Base-by-base conservation (phyloP, 169 alveolate genomes). In the Plasmodium vivax region DNA sequence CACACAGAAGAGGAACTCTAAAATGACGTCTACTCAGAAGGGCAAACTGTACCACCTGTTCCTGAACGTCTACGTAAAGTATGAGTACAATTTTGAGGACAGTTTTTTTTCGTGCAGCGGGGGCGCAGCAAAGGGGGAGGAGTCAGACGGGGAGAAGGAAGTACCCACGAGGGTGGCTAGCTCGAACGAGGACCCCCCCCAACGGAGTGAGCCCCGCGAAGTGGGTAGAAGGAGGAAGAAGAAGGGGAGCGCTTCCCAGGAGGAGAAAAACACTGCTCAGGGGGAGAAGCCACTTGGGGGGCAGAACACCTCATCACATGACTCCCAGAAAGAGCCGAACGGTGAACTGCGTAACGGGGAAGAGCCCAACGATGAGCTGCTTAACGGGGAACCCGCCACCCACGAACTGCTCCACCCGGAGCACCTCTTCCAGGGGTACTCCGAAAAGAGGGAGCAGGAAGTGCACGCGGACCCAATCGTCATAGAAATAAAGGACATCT, bases 61-160 rank as follows among this genome's bases (percentile, higher is more conserved):
- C 79, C 84, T 92, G 34, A 92, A 92, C 47, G 71, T 92, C 62
- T 92, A 92, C 72, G 68, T 92, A 92, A 92, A 92, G 77, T 92
- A 92, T 72, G 95, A 92, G 54, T 92, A 82, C 38, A 83, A 81
- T 30, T 92, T 82, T 82, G 92, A 92, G 30, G 92, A 43, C 16
- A 34, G 74, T 10, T 68, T 73, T 51, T 82, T 92, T 92, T 71
- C 85, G 23, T 54, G 8, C 41, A 32, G 8, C 10, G 51, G 27
- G 5, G 32, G 58, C 16, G 80, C 62, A 87, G 58, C 38, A 16
- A 87, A 87, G 80, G 14, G 3, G 27, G 83, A 36, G 30, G 14
- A 38, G 2, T 38, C 41, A 5, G 30, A 16, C 6, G 23, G 23
- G 14, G 92, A 83, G 58, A 77, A 77, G 38, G 81, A 10, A 83